Evolutionary conservation across 371 early-diverging fungal genomes (phyloP).

Genomic region (Chytridiales sp.): DNA sequence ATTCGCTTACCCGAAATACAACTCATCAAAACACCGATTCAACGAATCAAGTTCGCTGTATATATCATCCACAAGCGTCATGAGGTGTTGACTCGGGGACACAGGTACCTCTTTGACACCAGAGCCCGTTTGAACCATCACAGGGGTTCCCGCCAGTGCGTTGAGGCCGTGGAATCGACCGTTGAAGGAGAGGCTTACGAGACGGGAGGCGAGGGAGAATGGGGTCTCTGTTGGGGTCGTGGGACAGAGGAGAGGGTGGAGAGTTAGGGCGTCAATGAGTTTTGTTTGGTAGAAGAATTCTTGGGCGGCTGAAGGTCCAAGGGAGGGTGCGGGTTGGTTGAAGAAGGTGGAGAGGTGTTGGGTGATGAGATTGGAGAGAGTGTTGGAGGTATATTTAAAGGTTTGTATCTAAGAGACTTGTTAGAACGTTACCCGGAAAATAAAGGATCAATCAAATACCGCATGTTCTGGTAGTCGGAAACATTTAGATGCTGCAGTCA

Average conservation of each 20-base stretch:
- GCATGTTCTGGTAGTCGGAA: constrained; percentile 5
- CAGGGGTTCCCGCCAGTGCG: background rate
- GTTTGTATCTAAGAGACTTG: constrained; percentile 10
- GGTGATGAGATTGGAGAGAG: constrained; percentile 12
- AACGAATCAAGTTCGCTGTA: constrained; percentile 28
- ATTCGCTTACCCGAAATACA: constrained; percentile 23
- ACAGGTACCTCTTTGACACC: constrained; percentile 3
- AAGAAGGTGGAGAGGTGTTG: constrained; percentile 37
- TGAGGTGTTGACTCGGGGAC: constrained; percentile 2
- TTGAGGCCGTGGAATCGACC: background rate
- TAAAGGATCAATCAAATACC: background rate
- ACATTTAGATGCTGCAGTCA: constrained; percentile 5
- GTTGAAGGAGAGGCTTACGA: background rate
- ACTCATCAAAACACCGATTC: constrained; percentile 20
- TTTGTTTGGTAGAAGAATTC: constrained; percentile 5
- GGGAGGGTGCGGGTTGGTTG: constrained; percentile 15
- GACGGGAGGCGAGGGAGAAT: too few relatives aligned
- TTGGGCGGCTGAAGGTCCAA: background rate
- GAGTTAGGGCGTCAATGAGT: constrained; percentile 15
- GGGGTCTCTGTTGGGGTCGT: background rate
- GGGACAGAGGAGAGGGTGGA: constrained; percentile 5
- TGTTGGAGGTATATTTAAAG: constrained; percentile 8
- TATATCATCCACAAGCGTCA: constrained; percentile 16
- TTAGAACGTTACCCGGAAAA: background rate
- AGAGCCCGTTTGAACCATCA: constrained; percentile 4